phyloP scores from a whole-genome alignment of 371 early-diverging fungal species.

The Saksenaea vasiformis region DNA sequence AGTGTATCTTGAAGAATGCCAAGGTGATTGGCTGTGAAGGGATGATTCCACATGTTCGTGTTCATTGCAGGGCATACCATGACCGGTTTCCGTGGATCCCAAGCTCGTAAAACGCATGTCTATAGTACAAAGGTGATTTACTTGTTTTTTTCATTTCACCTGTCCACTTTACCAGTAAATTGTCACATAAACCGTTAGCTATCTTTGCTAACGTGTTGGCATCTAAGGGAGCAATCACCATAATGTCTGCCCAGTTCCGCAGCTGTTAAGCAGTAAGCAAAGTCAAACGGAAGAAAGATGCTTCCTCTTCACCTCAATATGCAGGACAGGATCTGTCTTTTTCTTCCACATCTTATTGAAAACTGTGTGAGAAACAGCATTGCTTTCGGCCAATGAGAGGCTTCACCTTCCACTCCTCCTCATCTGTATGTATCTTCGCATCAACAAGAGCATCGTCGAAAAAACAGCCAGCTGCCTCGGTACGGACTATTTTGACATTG shows the following conservation, averaged over 20 bases:
- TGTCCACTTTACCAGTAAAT: constrained; percentile 70
- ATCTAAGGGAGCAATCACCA: constrained; percentile 89
- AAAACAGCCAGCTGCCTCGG: constrained; percentile 81
- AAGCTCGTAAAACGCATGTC: constrained; percentile 93
- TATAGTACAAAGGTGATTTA: constrained; percentile 22
- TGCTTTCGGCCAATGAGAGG: neutral
- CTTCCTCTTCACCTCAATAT: constrained; percentile 76
- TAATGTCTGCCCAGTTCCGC: constrained; percentile 93
- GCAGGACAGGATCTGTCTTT: constrained; percentile 89
- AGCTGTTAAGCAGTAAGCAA: constrained; percentile 48
- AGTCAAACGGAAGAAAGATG: neutral
- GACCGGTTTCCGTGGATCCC: constrained; percentile 76
- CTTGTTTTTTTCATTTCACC: neutral
- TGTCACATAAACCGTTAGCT: constrained; percentile 93
- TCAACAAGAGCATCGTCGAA: constrained; percentile 59
- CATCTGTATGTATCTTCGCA: constrained; percentile 70
- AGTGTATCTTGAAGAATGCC: constrained; percentile 50
- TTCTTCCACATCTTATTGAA: constrained; percentile 71
- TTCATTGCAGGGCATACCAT: constrained; percentile 97
- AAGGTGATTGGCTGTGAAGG: constrained; percentile 81
- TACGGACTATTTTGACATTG: constrained; percentile 74
- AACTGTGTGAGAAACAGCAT: neutral
- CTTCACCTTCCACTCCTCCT: constrained; percentile 85
- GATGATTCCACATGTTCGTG: constrained; percentile 96
- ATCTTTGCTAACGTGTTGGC: constrained; percentile 95